phyloP scores from a whole-genome alignment of 148 eudicot genomes.

The Pharnaceum exiguum region DNA sequence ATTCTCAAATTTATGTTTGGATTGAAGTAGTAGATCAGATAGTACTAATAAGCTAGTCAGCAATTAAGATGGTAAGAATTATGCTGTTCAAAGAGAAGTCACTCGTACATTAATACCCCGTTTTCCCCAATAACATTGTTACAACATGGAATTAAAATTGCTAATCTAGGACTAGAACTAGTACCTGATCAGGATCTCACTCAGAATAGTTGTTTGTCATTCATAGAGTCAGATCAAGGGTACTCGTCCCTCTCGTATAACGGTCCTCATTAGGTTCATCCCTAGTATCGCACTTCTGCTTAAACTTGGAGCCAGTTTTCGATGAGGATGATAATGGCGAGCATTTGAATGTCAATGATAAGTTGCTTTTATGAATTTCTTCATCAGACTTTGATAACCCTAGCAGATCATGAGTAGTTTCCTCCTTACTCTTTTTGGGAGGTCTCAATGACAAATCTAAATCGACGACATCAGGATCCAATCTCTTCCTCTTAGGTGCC shows the following conservation, averaged over 20 bases:
- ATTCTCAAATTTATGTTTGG: no score
- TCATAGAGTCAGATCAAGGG: conserved; percentile 87
- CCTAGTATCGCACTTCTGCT: conserved; percentile 14
- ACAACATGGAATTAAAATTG: conserved; percentile 26
- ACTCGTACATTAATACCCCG: no score
- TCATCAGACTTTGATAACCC: conserved; percentile 20
- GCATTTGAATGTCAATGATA: conserved; percentile 30
- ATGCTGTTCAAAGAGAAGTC: no score
- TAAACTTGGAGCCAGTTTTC: conserved; percentile 25
- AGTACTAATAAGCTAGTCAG: no score
- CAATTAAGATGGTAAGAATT: no score
- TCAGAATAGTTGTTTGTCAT: conserved; percentile 41
- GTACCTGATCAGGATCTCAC: conserved; percentile 83
- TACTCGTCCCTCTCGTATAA: conserved; percentile 48
- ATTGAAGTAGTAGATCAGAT: no score
- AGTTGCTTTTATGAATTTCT: conserved; percentile 11
- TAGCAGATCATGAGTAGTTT: background rate
- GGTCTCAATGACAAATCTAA: conserved; percentile 45
- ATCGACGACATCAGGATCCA: conserved; percentile 26
- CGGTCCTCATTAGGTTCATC: conserved; percentile 17
- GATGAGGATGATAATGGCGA: conserved; percentile 28
- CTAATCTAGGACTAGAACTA: conserved; percentile 27
- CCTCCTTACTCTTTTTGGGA: conserved; percentile 1
- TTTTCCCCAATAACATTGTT: no score
- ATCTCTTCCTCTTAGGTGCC: conserved; percentile 38